Percentiles rank a stretch among this genome's conserved stretches.
Evolutionary conservation across 2,329 filamentous ascomycete genomes (phyloP).

Genomic region (Catunica adiposa): DNA sequence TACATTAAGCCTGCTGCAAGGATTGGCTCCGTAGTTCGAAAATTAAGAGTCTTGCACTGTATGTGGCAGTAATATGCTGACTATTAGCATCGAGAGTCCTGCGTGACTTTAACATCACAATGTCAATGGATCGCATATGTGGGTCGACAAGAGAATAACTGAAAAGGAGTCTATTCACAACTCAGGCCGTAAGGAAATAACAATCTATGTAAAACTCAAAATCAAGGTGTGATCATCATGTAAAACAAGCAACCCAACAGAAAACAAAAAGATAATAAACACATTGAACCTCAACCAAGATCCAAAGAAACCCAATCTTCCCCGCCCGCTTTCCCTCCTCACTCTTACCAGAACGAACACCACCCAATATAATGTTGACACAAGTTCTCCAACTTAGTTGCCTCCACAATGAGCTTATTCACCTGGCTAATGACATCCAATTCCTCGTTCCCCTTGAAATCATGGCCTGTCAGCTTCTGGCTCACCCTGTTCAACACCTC

Average conservation of each 20-base stretch:
- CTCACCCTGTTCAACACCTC: slow-evolving; percentile 84
- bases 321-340: neutral
- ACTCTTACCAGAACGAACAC: slow-evolving; percentile 82
- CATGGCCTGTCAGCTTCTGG: slow-evolving; percentile 85
- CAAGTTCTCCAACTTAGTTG: slow-evolving; percentile 90
- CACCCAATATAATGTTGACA: slow-evolving; percentile 98
- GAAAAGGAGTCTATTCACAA: neutral
- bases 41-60: slow-evolving; percentile 57
- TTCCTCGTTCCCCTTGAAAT: slow-evolving; percentile 78
- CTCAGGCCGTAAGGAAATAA: neutral
- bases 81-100: too few relatives aligned
- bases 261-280: slow-evolving; percentile 4
- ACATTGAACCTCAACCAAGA: neutral
- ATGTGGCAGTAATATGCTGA: too few relatives aligned
- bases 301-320: neutral
- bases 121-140: too few relatives aligned
- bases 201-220: neutral
- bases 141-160: too few relatives aligned
- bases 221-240: neutral
- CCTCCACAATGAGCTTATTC: slow-evolving; percentile 84
- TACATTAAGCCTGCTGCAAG: slow-evolving; percentile 19
- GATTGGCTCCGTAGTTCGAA: slow-evolving; percentile 28
- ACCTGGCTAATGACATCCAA: slow-evolving; percentile 76
- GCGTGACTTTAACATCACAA: too few relatives aligned
- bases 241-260: neutral